Evolutionary conservation across 371 early-diverging fungal genomes (phyloP), one percentile per base, ranked within the genome.

Genomic region (Rhizomucor miehei): DNA sequence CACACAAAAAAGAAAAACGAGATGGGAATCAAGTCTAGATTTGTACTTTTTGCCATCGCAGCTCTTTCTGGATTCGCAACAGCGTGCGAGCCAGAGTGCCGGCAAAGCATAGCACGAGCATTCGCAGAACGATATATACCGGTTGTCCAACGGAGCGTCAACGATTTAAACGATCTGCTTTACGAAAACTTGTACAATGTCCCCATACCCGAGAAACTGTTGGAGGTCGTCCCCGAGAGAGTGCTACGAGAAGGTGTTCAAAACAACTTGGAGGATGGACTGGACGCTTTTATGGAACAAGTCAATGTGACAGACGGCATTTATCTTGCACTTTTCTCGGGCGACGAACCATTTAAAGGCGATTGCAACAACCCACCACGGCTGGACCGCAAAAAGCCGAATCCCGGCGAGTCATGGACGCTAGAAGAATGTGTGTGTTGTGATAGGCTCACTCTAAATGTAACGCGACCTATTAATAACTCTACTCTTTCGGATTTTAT

Each of bases 331-430:
- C 79, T 83, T 49, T 85, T 85, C 58, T 65, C 69, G 47, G 77
- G 80, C 52, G 71, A 75, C 16, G 67, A 77, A 25, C 75, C 80
- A 52, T 83, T 83, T 63, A 83, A 79, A 55, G 86, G 86, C 14
- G 82, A 85, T 37, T 85, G 86, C 71, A 82, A 85, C 40, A 53
- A 76, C 51, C 84, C 86, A 35, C 56, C 48, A 10, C 69, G 81
- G 44, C 66, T 85, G 1, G 60, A 20, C 12, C 60, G 75, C 57
- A 69, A 55, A 24, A 79, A 77, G 73, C 86, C 86, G 43, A 79
- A 79, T 13, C n/a, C 20, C 1, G 81, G 80, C 14, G 79, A 77
- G 48, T 65, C 66, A 36, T 85, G 86, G 86, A 77, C 73, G 11
- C 52, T 74, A 62, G 73, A 75, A n/a, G 84, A 85, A 63, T 85